Evolutionary conservation across 202 grass and related monocot species (phyloP), one percentile per base, ranked within the genome.

Genomic region (Schoenoplectus triqueter): DNA sequence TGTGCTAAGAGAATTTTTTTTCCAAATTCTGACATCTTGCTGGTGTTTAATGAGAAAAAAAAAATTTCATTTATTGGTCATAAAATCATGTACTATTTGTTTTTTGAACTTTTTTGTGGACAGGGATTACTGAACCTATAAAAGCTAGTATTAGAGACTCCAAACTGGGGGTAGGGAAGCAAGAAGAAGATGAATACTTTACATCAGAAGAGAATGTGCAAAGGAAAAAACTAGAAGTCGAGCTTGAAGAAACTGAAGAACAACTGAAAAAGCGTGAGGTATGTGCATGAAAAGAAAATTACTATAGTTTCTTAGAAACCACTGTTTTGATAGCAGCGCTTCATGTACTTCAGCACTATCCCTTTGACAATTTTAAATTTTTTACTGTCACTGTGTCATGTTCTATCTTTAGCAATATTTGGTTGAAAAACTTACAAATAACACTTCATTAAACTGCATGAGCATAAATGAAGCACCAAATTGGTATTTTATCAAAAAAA

Each of bases 101-200:
- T 22, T 62, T 8, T 68, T 82, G 64, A 18, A 69, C 69, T 17
- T 69, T 83, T 17, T 69, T 83, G 5, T 10, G 48, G n/a, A 51
- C 81, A 98, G 95, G 95, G 74, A 95, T 95, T 87, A 66, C 87
- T 18, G 93, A 95, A 82, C 95, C 95, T 64, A 95, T 98, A 94
- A 95, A 92, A 91, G 87, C 95, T 84, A 89, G 80, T 78, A 88
- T 95, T 5, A 95, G 95, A 85, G 95, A 98, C 71, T 89, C 93
- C 83, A 98, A 95, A 81, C 70, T 98, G 40, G 95, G 95, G 22
- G 95, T 98, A 64, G 95, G 95, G 10, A 98, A 98, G 80, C 95
- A 93, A 90, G 93, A 98, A 82, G 80, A 98, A 85, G 95, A 98
- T 85, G 95, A 98, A 81, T 95, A 95, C 80, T 98, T 98, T 86